phyloP scores from a whole-genome alignment of 768 basidiomycete species.

The Clitopilus passeckerianus region DNA sequence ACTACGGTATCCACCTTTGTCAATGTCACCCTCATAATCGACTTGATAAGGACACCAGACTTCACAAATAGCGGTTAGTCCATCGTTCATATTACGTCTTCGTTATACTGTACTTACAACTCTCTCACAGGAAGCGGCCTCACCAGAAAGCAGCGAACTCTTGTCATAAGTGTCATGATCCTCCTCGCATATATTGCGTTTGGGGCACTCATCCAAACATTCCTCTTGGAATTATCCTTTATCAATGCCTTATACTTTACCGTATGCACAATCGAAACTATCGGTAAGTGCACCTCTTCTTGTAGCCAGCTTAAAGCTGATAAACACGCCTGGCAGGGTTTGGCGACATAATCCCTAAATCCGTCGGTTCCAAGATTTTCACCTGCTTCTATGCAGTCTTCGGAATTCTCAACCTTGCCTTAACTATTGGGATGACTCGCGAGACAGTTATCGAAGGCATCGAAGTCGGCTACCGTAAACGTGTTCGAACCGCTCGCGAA shows the following conservation, averaged over 20 bases:
- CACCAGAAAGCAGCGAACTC: slow-evolving; percentile 71
- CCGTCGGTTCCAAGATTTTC: slow-evolving; percentile 51
- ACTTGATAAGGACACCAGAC: slow-evolving; percentile 52
- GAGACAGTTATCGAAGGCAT: slow-evolving; percentile 72
- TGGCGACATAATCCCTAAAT: slow-evolving; percentile 64
- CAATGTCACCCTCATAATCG: slow-evolving; percentile 63
- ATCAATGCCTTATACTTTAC: slow-evolving; percentile 78
- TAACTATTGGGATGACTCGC: slow-evolving; percentile 60
- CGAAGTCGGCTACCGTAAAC: slow-evolving; percentile 58
- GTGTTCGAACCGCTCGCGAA: slow-evolving; percentile 40
- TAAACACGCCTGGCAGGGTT: slow-evolving; percentile 39
- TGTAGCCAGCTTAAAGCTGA: neutral
- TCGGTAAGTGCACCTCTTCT: slow-evolving; percentile 28
- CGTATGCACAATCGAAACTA: slow-evolving; percentile 67
- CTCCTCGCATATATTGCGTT: slow-evolving; percentile 70
- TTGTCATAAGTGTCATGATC: slow-evolving; percentile 76
- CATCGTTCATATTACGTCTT: slow-evolving; percentile 10
- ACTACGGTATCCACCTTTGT: slow-evolving; percentile 61
- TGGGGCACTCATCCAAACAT: slow-evolving; percentile 57
- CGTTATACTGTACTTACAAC: neutral
- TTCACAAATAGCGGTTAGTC: slow-evolving; percentile 58
- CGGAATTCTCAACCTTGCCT: slow-evolving; percentile 60
- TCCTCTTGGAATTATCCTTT: slow-evolving; percentile 53
- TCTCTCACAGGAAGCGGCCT: slow-evolving; percentile 61
- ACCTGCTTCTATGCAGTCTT: slow-evolving; percentile 51